Conservation (phyloP, 2,329 filamentous ascomycete genomes). For the Epichloe gansuensis region DNA sequence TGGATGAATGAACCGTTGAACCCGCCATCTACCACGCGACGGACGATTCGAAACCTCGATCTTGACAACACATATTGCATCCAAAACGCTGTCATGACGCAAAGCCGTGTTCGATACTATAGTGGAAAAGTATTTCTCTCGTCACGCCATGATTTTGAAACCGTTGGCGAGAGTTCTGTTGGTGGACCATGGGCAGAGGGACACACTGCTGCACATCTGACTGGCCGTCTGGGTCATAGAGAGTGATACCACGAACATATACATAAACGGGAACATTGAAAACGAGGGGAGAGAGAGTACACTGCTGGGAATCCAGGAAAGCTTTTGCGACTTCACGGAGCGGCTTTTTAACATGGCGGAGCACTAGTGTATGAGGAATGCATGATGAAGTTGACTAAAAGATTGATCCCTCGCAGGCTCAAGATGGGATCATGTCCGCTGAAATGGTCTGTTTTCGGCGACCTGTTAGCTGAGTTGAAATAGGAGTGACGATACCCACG, state of each 20-base stretch:
- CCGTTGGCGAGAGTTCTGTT: background rate
- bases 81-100: background rate
- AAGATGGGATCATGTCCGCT: background rate
- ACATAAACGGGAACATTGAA: background rate
- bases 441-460: background rate
- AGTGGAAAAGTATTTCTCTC: background rate
- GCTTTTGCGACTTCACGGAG: background rate
- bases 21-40: background rate
- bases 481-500: conserved; percentile 4
- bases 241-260: background rate
- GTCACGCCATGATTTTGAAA: background rate
- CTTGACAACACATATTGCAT: background rate
- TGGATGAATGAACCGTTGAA: background rate
- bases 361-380: background rate
- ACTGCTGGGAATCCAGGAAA: background rate
- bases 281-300: background rate
- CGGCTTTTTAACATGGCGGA: background rate
- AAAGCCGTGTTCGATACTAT: background rate
- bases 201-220: background rate
- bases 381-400: background rate
- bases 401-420: background rate
- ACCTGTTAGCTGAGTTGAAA: background rate
- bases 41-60: background rate
- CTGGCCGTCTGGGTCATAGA: background rate
- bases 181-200: background rate